Conservation (phyloP, 2,329 filamentous ascomycete genomes). For the Trichoderma gracile region DNA sequence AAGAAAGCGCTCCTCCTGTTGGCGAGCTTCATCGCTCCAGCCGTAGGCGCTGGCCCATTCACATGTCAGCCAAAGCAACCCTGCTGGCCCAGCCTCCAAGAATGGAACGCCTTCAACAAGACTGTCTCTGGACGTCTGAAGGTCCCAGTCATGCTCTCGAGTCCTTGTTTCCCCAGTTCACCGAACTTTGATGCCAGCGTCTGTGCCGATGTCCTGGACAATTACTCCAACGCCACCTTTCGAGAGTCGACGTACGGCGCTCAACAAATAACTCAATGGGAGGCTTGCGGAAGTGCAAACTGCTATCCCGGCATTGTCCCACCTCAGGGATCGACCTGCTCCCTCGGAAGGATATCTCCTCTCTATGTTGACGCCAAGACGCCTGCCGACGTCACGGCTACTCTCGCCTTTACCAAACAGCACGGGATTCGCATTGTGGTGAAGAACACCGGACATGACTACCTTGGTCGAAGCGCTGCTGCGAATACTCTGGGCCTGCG, state of each 20-base stretch:
- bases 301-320: conserved; percentile 12
- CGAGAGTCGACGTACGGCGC: not conserved
- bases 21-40: not conserved
- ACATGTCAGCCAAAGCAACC: conserved; percentile 7
- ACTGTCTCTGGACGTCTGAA: conserved; percentile 55
- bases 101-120: conserved; percentile 55
- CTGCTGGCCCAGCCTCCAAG: conserved; percentile 51
- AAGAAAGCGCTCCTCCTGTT: not conserved
- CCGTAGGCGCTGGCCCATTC: not conserved
- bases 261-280: conserved; percentile 4
- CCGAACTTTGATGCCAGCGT: conserved; percentile 1
- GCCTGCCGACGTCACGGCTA: not conserved
- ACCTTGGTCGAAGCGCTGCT: conserved; percentile 54
- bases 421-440: conserved; percentile 50
- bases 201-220: not conserved
- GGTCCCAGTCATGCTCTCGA: conserved; percentile 47
- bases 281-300: conserved; percentile 10
- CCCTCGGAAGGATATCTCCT: conserved; percentile 7
- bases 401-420: conserved; percentile 22
- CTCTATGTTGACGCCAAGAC: conserved; percentile 3
- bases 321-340: not conserved
- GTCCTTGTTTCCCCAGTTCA: conserved; percentile 35
- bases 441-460: conserved; percentile 53
- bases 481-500: conserved; percentile 50
- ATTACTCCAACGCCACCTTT: not conserved